Evolutionary conservation across 2,329 filamentous ascomycete species (phyloP).

Genomic region (Alternaria panax): DNA sequence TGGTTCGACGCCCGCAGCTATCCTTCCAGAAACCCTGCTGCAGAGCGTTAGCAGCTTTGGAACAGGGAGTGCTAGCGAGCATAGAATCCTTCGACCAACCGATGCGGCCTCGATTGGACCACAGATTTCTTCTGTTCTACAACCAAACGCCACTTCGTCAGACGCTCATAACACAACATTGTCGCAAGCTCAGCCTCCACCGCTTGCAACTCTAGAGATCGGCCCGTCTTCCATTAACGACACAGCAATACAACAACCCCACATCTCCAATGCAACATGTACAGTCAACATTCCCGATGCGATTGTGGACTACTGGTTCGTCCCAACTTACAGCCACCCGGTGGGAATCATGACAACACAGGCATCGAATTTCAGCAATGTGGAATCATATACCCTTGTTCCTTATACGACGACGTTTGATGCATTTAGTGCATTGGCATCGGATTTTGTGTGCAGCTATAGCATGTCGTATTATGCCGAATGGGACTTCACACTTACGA

Average conservation of each 20-base stretch:
- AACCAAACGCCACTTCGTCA: slow-evolving; percentile 3
- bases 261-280: slow-evolving; percentile 31
- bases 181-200: not conserved
- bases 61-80: slow-evolving; percentile 11
- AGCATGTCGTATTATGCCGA: slow-evolving; percentile 31
- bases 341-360: slow-evolving; percentile 30
- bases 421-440: slow-evolving; percentile 29
- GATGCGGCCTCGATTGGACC: slow-evolving; percentile 7
- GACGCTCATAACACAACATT: slow-evolving; percentile 3
- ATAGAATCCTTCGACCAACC: slow-evolving; percentile 21
- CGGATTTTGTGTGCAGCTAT: slow-evolving; percentile 31
- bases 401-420: slow-evolving; percentile 38
- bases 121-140: slow-evolving; percentile 1
- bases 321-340: slow-evolving; percentile 33
- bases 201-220: slow-evolving; percentile 3
- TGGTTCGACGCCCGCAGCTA: slow-evolving; percentile 11
- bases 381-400: slow-evolving; percentile 27
- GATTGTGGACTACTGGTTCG: slow-evolving; percentile 45
- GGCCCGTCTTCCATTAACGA: not conserved
- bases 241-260: slow-evolving; percentile 11
- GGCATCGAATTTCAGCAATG: slow-evolving; percentile 28
- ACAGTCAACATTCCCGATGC: slow-evolving; percentile 46
- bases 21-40: not conserved
- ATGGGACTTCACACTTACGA: slow-evolving; percentile 30
- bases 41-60: slow-evolving; percentile 4